Base-by-base conservation (phyloP, 176 grass and related monocot species). In the Avena eriantha region DNA sequence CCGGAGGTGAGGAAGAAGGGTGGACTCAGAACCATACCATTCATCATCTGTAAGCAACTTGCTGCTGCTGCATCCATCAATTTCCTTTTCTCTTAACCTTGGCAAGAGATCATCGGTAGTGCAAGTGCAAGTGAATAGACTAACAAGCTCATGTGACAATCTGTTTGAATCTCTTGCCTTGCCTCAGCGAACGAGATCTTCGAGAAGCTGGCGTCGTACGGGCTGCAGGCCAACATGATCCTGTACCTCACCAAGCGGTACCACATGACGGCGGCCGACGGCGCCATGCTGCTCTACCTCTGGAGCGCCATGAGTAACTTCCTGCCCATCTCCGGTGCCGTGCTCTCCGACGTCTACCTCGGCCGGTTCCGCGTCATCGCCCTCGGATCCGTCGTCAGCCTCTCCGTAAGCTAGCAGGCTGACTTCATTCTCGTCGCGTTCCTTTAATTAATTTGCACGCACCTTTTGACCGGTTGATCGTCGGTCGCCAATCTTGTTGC, bases 131-230 rank as follows among this genome's bases (percentile, higher is more conserved):
- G 15, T 17, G 4, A 17, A 54, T 54, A 50, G 16, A 31, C 19
- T 21, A 12, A 77, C 16, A 11, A 8, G 16, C 48, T 58, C 53
- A 79, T 43, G 34, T 14, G 54, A 64, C 36, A 46, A 17, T 53
- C 23, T 75, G 33, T 18, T 46, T 24, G 21, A 21, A 74, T 3
- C 21, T 50, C 60, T 1, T 43, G 23, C 64, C 60, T 1, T 43
- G 23, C 64, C 18, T 45, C 81, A 95, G 91, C 81, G 70, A 95
- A 93, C 69, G 94, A 95, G 86, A 89, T 93, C 48, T 91, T 95
- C 17, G 94, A 96, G 75, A 96, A 87, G 73, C 78, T 91, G 75
- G 91, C 94, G 7, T 80, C 86, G 41, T 72, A 69, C 47, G 94
- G 94, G 57, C 81, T 96, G 33, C 46, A 76, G 6, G 29, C 84